Base-by-base conservation (phyloP, 2,329 filamentous ascomycete genomes). In the Diaporthe amygdali region DNA sequence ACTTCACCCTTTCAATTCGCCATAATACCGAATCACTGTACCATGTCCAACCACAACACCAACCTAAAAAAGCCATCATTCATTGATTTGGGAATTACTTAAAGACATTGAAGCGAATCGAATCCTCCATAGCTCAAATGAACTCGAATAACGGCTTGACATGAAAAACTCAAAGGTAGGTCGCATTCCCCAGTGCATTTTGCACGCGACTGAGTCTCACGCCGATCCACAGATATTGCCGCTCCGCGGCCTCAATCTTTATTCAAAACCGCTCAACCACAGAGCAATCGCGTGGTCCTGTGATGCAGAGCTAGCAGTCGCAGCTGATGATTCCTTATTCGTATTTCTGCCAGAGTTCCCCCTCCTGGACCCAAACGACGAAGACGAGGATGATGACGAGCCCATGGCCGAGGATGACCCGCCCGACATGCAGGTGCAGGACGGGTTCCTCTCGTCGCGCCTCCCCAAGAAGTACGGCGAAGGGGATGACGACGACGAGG, bases 221-320 rank as follows among this genome's bases (percentile, higher is more conserved):
- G 14, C 46, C 44, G 12, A 22, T 5, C n/a, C 9, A 10, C 76
- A 85, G 81, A 82, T 83, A 54, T 82, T 85, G 8, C 85, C 86
- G 1, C 81, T 90, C 10, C 84, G 85, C 10, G 73, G 77, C 32
- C 74, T 81, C 32, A 75, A 74, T 6, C 73, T 81, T 25, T 75
- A 76, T 17, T 76, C 77, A 1, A 74, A 76, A 14, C 81, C 80
- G 0, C 69, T 78, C 41, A 70, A 74, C 72, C 79, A 77, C 52
- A 82, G 83, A 66, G 82, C 83, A 54, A 76, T 86, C 30, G 75
- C 85, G 44, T 90, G 88, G 86, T 90, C 88, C 27, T 85, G 85
- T 72, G 88, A 90, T 67, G 87, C 85, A 30, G 88, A 90, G 75
- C 81, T 90, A 6, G 88, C 88, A 41, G 82, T 90, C 39, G 85